A percentile compares a stretch with the other conserved stretches of the same genome.
These are phyloP conservation scores for Chaetoceros muelleri DNA, from an alignment of 108 stramenopile genomes.

Conservation along the genomic window DNA sequence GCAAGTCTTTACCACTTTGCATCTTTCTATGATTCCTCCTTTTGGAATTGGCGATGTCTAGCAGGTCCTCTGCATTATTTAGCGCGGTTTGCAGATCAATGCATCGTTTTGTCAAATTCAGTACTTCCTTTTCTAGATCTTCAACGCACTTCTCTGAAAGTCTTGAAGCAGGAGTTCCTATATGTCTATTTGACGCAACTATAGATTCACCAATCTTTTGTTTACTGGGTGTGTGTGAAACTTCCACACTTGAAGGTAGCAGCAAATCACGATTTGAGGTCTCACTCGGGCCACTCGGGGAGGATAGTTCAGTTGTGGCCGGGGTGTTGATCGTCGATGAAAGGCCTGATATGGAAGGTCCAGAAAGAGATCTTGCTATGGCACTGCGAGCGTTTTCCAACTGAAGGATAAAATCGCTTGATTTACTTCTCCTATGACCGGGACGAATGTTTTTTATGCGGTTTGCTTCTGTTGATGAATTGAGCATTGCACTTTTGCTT, in stretches of 20 bases:
- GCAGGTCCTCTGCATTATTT: slow-evolving; percentile 65
- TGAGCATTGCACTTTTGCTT: slow-evolving; percentile 27
- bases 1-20: slow-evolving; percentile 56
- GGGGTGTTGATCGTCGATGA: neutral
- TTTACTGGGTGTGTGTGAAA: slow-evolving; percentile 35
- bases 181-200: too few relatives aligned
- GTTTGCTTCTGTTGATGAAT: slow-evolving; percentile 27
- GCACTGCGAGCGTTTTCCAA: too few relatives aligned
- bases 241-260: slow-evolving; percentile 21
- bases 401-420: neutral
- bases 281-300: slow-evolving; percentile 15
- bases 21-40: slow-evolving; percentile 45
- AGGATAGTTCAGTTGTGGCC: neutral
- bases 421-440: slow-evolving; percentile 1
- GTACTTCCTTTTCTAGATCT: slow-evolving; percentile 55
- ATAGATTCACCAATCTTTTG: slow-evolving; percentile 54
- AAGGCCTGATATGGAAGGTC: slow-evolving; percentile 12
- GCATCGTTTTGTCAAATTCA: slow-evolving; percentile 54
- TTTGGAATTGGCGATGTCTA: slow-evolving; percentile 51
- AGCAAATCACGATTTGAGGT: slow-evolving; percentile 4
- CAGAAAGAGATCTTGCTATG: too few relatives aligned
- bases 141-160: slow-evolving; percentile 55
- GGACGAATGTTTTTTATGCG: slow-evolving; percentile 29
- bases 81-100: slow-evolving; percentile 64
- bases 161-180: slow-evolving; percentile 55